Conservation (phyloP, 2,329 filamentous ascomycete genomes). For the Beauveria brongniartii region DNA sequence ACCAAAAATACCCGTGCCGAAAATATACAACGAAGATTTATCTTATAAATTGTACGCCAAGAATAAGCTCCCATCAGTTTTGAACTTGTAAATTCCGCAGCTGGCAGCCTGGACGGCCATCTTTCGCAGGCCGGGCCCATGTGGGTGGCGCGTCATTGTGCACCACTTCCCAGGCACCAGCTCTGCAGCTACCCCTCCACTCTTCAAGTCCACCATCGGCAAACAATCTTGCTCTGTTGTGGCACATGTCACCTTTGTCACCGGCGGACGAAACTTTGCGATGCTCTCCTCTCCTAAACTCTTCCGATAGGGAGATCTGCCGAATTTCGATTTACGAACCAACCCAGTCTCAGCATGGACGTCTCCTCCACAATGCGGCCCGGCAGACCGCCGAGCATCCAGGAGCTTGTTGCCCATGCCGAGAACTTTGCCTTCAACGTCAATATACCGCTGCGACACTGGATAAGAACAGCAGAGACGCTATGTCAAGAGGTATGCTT, state of each 20-base stretch:
- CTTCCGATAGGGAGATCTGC: conserved; percentile 6
- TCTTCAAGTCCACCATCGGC: conserved; percentile 7
- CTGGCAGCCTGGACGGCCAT: background rate
- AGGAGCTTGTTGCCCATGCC: conserved; percentile 69
- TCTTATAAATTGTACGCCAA: no score
- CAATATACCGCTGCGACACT: conserved; percentile 68
- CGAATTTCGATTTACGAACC: background rate
- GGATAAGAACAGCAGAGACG: conserved; percentile 72
- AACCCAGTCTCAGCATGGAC: conserved; percentile 17
- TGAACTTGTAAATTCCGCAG: background rate
- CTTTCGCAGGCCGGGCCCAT: background rate
- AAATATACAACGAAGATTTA: no score
- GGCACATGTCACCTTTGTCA: background rate
- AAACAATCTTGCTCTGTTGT: conserved; percentile 2
- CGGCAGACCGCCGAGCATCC: conserved; percentile 56
- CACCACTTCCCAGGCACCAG: conserved; percentile 6
- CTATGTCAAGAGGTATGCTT: conserved; percentile 67
- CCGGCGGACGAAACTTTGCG: background rate
- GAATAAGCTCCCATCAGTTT: no score
- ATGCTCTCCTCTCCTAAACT: background rate
- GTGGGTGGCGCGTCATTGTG: background rate
- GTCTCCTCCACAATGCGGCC: conserved; percentile 24
- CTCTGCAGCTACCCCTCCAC: conserved; percentile 9
- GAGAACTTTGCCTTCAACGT: conserved; percentile 74
- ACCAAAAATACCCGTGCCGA: no score